Base-by-base conservation (phyloP, 306 rosid genomes). In the Biancaea sappan region DNA sequence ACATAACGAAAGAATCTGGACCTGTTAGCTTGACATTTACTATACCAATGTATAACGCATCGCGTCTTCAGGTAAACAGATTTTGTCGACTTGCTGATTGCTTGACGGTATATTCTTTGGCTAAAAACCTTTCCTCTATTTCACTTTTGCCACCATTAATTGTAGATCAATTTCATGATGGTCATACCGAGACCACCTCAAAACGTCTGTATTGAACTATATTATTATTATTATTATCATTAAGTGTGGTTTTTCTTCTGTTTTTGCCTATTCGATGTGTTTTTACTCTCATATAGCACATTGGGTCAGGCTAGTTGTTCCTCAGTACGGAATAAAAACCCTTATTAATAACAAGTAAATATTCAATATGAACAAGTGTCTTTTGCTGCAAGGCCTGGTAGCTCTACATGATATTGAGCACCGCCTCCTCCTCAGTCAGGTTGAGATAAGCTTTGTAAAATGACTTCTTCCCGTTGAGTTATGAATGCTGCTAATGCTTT, bases 1-100 rank as follows among this genome's bases (percentile, higher is more conserved):
- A 87, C 72, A 76, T 91, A 29, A 83, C 90, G 35, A 91, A 91
- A 76, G 97, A 91, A 83, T 84, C 86, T 12, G 97, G 97, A 40
- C 97, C 97, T 19, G 93, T 91, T 57, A 91, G 93, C 91, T 84
- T 89, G 97, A 91, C 91, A 16, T 91, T 91, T 79, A 91, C 97
- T 3, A 91, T 91, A 75, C 95, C 95, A 25, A 91, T 91, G 95
- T 83, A 89, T 75, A 91, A 87, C 75, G 81, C 77, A 72, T 91
- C 97, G 71, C 83, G 82, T 74, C 96, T 91, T 79, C 91, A 91
- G 95, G 93, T 89, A 80, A 79, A 83, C 46, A 32, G 4, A 46
- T 69, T 22, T 32, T 22, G 59, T 28, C 38, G 56, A 32, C 48
- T 82, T 78, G 52, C 38, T 53, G 31, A 47, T 61, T 70, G 62